Evolutionary conservation across 2,329 filamentous ascomycete genomes (phyloP), one percentile per base, ranked within the genome.

Genomic region (Fusarium subtropicale): DNA sequence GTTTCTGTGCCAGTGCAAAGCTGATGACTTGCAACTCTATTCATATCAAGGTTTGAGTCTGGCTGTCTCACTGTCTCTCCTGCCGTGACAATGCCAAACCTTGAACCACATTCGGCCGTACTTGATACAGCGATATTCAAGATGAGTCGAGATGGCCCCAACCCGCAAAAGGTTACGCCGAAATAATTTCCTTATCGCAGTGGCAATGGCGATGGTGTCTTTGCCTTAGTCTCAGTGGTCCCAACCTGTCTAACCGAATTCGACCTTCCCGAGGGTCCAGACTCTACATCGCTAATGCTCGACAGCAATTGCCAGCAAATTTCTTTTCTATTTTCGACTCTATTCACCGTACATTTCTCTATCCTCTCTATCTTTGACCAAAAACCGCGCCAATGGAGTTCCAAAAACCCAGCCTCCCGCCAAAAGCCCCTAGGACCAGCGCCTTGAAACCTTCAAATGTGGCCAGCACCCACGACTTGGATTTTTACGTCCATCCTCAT

Each of bases 401-500:
- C 22, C 63, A 66, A 60, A 68, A 64, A 24, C 52, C 59, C 30
- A 30, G 48, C 47, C 33, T 64, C 33, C 61, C 64, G 5, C 65
- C 56, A 11, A 67, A 66, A 44, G 57, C 62, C 13, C 51, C 65
- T 18, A 61, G 60, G 20, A 60, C 36, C 24, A 56, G 26, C 36
- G 34, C 41, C 12, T 51, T 57, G 24, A 64, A 62, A 22, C 26
- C 28, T 56, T 34, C 62, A 2, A 71, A 71, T 58, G 30, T 59
- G 22, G 36, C 58, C 42, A 64, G 46, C 26, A 51, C 55, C 15
- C 64, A 60, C 33, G 71, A 75, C 31, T 11, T 61, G 8, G 64
- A 66, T 15, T 71, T 75, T 53, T 73, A 72, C 12, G 61, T 71
- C 7, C 68, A 76, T 42, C 68, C 72, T 34, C 58, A 69, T 33